phyloP scores from a whole-genome alignment of 2,329 filamentous ascomycete species.

The Penicillium freii region DNA sequence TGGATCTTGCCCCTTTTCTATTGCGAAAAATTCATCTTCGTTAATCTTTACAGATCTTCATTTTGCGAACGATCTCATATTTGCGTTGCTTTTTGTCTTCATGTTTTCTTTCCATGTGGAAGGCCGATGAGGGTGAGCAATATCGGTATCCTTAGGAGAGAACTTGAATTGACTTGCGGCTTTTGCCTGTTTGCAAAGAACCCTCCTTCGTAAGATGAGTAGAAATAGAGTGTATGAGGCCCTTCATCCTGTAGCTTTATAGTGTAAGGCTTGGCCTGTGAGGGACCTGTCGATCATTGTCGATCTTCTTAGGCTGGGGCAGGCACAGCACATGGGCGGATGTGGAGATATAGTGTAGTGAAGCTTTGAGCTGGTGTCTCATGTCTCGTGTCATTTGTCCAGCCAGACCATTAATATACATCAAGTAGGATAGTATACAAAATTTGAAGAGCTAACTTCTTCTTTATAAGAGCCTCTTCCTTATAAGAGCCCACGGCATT shows the following conservation, averaged over 20 bases:
- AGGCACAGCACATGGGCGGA: background rate
- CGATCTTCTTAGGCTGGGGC: background rate
- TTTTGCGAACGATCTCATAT: background rate
- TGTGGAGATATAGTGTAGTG: background rate
- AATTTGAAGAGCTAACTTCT: background rate
- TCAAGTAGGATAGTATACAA: background rate
- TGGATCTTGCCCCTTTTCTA: background rate
- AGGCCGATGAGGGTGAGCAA: background rate
- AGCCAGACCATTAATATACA: background rate
- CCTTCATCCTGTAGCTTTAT: background rate
- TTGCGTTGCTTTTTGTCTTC: constrained; percentile 3
- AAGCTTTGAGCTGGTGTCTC: background rate
- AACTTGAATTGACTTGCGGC: constrained; percentile 5
- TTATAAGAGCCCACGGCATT: background rate
- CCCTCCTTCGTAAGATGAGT: background rate
- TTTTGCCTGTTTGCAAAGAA: background rate
- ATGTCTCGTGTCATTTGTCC: background rate
- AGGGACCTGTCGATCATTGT: background rate
- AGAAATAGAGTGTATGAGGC: background rate
- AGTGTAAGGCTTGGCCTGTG: background rate
- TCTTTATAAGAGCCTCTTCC: background rate
- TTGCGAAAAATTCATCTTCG: background rate
- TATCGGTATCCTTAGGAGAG: background rate
- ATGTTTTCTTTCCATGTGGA: background rate
- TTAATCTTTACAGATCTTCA: constrained; percentile 1